Percentiles rank a stretch among this genome's conserved stretches.
Conservation (phyloP, 2,329 filamentous ascomycete genomes). For the Fusarium tuaranense region DNA sequence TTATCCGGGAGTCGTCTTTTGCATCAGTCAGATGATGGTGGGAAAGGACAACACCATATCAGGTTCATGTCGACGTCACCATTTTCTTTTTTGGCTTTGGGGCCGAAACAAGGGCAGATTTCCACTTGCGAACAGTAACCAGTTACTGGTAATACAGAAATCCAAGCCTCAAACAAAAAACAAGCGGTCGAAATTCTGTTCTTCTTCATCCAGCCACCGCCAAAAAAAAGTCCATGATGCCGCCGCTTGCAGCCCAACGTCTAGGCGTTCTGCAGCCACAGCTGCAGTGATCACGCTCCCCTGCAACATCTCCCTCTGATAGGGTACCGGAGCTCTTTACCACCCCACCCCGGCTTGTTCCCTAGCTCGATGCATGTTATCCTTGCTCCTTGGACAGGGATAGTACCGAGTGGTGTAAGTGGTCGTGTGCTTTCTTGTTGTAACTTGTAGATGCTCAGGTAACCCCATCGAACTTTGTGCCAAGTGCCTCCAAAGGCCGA, state of each 20-base stretch:
- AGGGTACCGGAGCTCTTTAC: background rate
- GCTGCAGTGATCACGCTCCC: background rate
- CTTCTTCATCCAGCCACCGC: background rate
- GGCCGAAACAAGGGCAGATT: conserved; percentile 2
- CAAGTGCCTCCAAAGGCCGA: background rate
- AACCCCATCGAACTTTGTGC: background rate
- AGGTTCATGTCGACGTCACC: conserved; percentile 14
- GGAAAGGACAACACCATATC: conserved; percentile 40
- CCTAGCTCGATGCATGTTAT: background rate
- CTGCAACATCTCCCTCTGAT: background rate
- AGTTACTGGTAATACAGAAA: background rate
- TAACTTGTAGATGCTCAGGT: background rate
- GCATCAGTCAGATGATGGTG: conserved; percentile 28
- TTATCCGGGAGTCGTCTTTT: background rate
- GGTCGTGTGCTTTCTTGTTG: background rate
- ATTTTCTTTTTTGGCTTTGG: background rate
- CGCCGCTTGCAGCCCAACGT: background rate
- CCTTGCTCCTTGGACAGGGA: background rate
- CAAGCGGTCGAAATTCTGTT: background rate
- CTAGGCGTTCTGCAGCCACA: background rate
- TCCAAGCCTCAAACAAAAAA: background rate
- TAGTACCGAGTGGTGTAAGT: background rate
- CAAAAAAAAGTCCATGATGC: background rate
- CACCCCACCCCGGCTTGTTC: background rate
- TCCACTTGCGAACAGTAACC: background rate